These are phyloP conservation scores for Musa troglodytarum DNA, from an alignment of 176 grass and related monocot genomes.

Conservation along the genomic window DNA sequence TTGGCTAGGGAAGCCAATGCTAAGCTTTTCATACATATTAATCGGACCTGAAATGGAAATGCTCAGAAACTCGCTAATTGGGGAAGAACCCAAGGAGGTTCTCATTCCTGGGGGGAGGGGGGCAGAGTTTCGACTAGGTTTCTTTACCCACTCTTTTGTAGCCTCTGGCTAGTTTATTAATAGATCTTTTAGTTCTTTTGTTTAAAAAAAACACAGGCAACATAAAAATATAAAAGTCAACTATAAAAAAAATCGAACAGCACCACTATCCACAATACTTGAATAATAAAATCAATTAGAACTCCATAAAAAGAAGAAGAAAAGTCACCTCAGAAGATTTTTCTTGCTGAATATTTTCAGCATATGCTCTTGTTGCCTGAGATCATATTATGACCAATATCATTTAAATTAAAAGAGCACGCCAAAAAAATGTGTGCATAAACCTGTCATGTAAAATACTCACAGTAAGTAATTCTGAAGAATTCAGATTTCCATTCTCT, in stretches of 20 bases:
- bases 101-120: too few relatives aligned
- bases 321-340: constrained; percentile 36
- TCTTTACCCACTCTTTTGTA: too few relatives aligned
- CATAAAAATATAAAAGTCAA: too few relatives aligned
- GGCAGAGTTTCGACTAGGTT: too few relatives aligned
- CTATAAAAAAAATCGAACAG: not conserved
- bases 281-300: not conserved
- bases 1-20: too few relatives aligned
- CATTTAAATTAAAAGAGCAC: constrained; percentile 7
- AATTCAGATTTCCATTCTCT: constrained; percentile 45
- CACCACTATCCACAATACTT: not conserved
- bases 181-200: too few relatives aligned
- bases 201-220: too few relatives aligned
- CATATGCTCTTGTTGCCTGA: constrained; percentile 42
- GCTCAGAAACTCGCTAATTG: too few relatives aligned
- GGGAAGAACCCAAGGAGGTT: too few relatives aligned
- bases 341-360: constrained; percentile 29
- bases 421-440: constrained; percentile 6
- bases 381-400: constrained; percentile 20
- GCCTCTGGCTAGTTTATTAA: too few relatives aligned
- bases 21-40: too few relatives aligned
- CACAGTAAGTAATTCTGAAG: constrained; percentile 13
- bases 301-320: not conserved
- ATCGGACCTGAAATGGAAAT: too few relatives aligned
- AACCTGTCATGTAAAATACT: constrained; percentile 6